Percentiles rank a stretch among this genome's conserved stretches.
These are phyloP conservation scores for Xylaria cubensis DNA, from an alignment of 495 filamentous ascomycete genomes.

Conservation along the genomic window DNA sequence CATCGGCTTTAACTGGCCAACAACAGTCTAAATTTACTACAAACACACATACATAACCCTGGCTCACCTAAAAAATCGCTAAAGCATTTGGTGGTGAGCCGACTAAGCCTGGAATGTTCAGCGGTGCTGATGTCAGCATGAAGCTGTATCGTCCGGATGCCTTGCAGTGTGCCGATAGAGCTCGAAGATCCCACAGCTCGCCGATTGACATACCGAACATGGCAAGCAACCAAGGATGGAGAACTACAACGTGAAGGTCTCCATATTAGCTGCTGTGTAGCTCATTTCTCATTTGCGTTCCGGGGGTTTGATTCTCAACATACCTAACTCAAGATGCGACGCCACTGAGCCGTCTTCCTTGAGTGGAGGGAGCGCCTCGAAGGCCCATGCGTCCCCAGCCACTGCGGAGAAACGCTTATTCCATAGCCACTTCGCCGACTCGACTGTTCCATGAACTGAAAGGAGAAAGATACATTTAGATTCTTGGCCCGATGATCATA, in stretches of 20 bases:
- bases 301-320: conserved; percentile 23
- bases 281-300: not conserved
- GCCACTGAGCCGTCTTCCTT: conserved; percentile 43
- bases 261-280: conserved; percentile 9
- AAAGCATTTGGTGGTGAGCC: conserved; percentile 57
- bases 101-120: conserved; percentile 63
- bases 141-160: conserved; percentile 68
- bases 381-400: conserved; percentile 56
- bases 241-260: conserved; percentile 39
- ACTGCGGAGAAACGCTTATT: conserved; percentile 61
- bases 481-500: no score
- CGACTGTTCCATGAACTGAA: conserved; percentile 56
- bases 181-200: conserved; percentile 68
- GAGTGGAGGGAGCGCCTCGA: conserved; percentile 52
- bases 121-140: conserved; percentile 67
- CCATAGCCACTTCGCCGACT: conserved; percentile 65
- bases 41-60: no score
- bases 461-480: not conserved
- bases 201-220: conserved; percentile 70
- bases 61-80: conserved; percentile 56
- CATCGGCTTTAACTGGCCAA: not conserved
- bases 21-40: not conserved
- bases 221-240: conserved; percentile 70
- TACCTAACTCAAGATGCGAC: conserved; percentile 41
- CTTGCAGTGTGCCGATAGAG: conserved; percentile 56